Percentiles rank a stretch among this genome's conserved stretches.
Conservation (phyloP, 805 yeast species). For the Monosporozyma aerobia region DNA sequence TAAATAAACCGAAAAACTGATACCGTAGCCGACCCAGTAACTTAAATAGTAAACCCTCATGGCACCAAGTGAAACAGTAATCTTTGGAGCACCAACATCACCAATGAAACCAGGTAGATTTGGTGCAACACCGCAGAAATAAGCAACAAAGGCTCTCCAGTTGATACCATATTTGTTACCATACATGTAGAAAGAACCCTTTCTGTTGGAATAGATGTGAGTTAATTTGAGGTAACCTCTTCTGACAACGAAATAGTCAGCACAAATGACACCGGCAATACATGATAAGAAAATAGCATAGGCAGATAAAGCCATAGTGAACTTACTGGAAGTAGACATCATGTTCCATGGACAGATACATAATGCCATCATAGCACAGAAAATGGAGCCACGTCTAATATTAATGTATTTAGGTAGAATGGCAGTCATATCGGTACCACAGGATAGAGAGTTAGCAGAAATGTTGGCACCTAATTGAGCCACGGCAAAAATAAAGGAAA, state of each 20-base stretch:
- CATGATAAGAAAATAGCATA: constrained; percentile 72
- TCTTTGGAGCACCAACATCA: constrained; percentile 43
- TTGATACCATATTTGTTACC: constrained; percentile 47
- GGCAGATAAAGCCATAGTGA: constrained; percentile 67
- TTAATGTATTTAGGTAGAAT: constrained; percentile 50
- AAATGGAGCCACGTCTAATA: constrained; percentile 51
- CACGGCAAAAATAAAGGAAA: constrained; percentile 52
- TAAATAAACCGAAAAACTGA: constrained; percentile 48
- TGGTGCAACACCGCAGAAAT: constrained; percentile 32
- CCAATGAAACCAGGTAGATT: constrained; percentile 36
- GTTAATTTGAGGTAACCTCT: constrained; percentile 55
- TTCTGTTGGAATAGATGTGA: constrained; percentile 46
- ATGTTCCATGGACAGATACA: constrained; percentile 76
- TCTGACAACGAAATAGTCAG: constrained; percentile 54
- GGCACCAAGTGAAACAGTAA: constrained; percentile 58
- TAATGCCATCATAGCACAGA: constrained; percentile 60
- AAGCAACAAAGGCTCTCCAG: constrained; percentile 75
- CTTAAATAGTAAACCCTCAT: constrained; percentile 56
- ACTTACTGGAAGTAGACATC: constrained; percentile 52
- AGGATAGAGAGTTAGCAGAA: constrained; percentile 52
- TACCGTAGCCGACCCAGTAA: constrained; percentile 65
- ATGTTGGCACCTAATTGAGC: constrained; percentile 73
- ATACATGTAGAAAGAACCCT: constrained; percentile 39
- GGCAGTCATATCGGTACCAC: constrained; percentile 50
- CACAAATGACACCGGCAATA: constrained; percentile 60